Evolutionary conservation across 768 basidiomycete genomes (phyloP).

Genomic region (Russula ochroleuca): DNA sequence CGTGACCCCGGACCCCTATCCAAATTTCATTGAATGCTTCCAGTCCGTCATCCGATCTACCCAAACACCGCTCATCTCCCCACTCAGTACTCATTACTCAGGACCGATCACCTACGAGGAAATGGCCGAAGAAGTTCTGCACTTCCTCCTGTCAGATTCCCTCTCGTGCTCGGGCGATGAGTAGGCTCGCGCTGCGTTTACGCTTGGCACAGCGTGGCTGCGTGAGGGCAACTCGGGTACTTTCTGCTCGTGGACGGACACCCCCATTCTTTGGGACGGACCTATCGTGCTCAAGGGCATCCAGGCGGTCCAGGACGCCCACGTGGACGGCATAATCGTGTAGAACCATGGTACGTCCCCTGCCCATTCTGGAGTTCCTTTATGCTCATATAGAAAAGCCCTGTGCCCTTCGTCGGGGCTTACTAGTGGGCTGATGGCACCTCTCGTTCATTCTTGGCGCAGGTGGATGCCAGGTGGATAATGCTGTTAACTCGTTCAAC

Average conservation of each 20-base stretch:
- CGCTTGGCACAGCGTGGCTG: conserved; percentile 60
- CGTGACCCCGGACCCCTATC: no score
- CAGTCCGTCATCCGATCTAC: no score
- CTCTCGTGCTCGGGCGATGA: conserved; percentile 66
- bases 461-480: conserved; percentile 77
- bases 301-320: conserved; percentile 64
- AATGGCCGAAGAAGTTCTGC: no score
- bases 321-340: conserved; percentile 72
- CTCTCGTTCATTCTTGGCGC: neutral
- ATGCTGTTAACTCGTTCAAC: conserved; percentile 67
- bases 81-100: no score
- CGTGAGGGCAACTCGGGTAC: conserved; percentile 57
- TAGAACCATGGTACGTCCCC: conserved; percentile 65
- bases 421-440: neutral
- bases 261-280: conserved; percentile 73
- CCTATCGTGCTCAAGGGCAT: conserved; percentile 77
- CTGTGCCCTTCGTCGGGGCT: neutral
- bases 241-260: conserved; percentile 66
- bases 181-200: conserved; percentile 37
- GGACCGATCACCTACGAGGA: conserved; percentile 25
- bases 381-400: neutral
- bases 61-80: no score
- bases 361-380: neutral
- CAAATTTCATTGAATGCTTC: no score
- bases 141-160: no score